Evolutionary conservation across 345 rosid species (phyloP).

Genomic region (Euphorbia peplus): DNA sequence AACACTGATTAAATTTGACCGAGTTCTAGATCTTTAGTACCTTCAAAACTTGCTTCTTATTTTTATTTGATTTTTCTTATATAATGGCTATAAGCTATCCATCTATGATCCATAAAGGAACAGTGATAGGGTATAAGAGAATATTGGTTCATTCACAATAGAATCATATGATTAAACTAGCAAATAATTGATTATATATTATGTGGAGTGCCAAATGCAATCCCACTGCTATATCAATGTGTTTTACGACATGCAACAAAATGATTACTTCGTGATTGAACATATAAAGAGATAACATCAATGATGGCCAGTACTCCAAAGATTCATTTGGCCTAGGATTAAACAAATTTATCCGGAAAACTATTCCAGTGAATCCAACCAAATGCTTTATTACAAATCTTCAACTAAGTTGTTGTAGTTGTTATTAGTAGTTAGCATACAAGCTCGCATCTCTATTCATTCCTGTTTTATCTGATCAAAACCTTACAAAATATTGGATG

Average conservation of each 20-base stretch:
- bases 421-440: background rate
- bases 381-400: background rate
- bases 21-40: too few relatives aligned
- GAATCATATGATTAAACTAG: too few relatives aligned
- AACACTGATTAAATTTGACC: too few relatives aligned
- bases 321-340: conserved; percentile 47
- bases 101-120: background rate
- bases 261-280: background rate
- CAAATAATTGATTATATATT: background rate
- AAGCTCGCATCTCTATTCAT: background rate
- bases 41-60: too few relatives aligned
- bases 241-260: background rate
- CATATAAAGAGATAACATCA: background rate
- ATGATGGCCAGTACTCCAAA: conserved; percentile 35
- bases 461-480: too few relatives aligned
- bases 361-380: background rate
- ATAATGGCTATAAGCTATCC: background rate
- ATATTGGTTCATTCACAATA: background rate
- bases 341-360: conserved; percentile 14
- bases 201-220: background rate
- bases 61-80: background rate
- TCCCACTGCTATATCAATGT: background rate
- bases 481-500: background rate
- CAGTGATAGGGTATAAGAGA: background rate
- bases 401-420: too few relatives aligned